Base-by-base conservation (phyloP, 2,329 filamentous ascomycete species). In the Periglandula ipomoeae region DNA sequence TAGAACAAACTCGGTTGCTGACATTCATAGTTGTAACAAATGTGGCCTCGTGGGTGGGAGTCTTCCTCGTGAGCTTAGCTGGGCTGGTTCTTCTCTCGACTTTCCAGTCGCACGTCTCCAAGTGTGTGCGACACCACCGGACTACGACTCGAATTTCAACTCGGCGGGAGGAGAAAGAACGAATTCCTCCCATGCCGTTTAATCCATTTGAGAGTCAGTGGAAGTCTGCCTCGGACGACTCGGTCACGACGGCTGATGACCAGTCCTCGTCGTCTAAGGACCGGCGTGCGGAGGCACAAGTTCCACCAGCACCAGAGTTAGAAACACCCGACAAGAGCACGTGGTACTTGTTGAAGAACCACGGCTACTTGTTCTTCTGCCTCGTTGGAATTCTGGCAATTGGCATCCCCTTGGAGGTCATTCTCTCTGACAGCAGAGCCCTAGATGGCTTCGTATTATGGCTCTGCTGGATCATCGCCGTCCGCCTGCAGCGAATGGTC, bases 381-480 rank as follows among this genome's bases (percentile, higher is more conserved):
- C 55, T 70, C 38, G 26, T 64, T 6, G 51, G 59, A 8, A 60
- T 70, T 9, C 54, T 69, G 3, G 27, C 60, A 1, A 30, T 74
- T 7, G 73, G 72, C 2, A 51, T 72, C 0, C 74, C 74, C 0
- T 50, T 76, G 0, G 66, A 71, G 0, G 54, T 59, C 3, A 37
- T 49, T 0, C 53, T 55, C 0, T 49, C 58, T 2, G 65, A 69
- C 45, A 64, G 70, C 20, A 62, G 67, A 0, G 56, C 68, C 2
- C 63, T 79, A 4, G 70, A 79, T 34, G 70, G 70, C 0, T 69
- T 67, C 22, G 61, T 71, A 11, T 60, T 79, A 4, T 70, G 74
- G 56, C 70, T 73, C 35, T 53, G 73, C 38, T 81, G 78, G 78
- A 65, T 70, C 10, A 57, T 61, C 15, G 65, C 66, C 5, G 63